Percentiles rank a stretch among this genome's conserved stretches.
Conservation (phyloP, 768 basidiomycete genomes). For the Rhodocollybia butyracea region DNA sequence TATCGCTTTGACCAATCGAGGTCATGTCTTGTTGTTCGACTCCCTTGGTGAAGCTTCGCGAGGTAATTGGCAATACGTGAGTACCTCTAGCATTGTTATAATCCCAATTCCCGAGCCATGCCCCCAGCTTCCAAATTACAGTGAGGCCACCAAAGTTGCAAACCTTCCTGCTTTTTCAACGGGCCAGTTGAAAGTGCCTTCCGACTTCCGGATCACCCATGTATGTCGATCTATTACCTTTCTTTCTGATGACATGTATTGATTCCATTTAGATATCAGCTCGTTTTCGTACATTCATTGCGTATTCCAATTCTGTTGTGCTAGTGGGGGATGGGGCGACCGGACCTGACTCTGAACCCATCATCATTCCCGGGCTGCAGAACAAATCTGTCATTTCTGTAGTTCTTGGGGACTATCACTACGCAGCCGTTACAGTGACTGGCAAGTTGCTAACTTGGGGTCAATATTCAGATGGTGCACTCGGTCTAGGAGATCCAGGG, state of each 20-base stretch:
- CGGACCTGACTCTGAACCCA: slow-evolving; percentile 42
- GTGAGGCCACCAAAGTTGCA: slow-evolving; percentile 53
- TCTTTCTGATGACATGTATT: slow-evolving; percentile 5
- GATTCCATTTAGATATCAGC: slow-evolving; percentile 64
- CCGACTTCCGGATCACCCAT: slow-evolving; percentile 68
- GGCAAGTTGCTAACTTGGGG: slow-evolving; percentile 87
- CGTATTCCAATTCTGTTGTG: slow-evolving; percentile 76
- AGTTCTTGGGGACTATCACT: slow-evolving; percentile 91
- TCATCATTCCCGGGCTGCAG: slow-evolving; percentile 71
- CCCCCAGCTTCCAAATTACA: slow-evolving; percentile 68
- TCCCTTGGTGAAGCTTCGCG: slow-evolving; percentile 39
- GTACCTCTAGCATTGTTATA: slow-evolving; percentile 15
- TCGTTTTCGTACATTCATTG: slow-evolving; percentile 78
- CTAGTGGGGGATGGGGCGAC: slow-evolving; percentile 60
- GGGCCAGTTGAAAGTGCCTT: slow-evolving; percentile 32
- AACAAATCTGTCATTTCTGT: slow-evolving; percentile 79
- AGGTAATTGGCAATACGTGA: slow-evolving; percentile 71
- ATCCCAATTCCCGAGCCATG: slow-evolving; percentile 1
- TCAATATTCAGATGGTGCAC: slow-evolving; percentile 67
- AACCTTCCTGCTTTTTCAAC: slow-evolving; percentile 40
- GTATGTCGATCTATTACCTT: slow-evolving; percentile 40
- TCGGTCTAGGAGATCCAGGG: slow-evolving; percentile 81
- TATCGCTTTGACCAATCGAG: slow-evolving; percentile 76
- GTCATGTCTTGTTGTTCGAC: slow-evolving; percentile 70
- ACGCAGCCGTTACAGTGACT: slow-evolving; percentile 72